Conservation (phyloP, 208 protist genomes). For the Kentomonas sorsogonicus region DNA sequence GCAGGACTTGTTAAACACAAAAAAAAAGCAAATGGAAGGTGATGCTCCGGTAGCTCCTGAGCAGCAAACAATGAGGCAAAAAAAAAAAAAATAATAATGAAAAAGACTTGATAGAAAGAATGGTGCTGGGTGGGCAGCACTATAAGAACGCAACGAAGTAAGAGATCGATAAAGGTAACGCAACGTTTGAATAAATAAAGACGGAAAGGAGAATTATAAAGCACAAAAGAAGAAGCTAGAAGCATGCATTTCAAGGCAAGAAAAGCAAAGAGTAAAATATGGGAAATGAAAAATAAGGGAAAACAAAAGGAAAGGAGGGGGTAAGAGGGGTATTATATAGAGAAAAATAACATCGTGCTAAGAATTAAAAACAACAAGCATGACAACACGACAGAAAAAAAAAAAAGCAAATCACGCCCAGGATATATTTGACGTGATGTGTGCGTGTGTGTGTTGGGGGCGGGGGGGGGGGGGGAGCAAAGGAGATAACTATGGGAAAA, state of each 20-base stretch:
- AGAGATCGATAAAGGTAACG: too few relatives aligned
- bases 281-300: neutral
- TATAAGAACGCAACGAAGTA: too few relatives aligned
- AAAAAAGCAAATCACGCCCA: neutral
- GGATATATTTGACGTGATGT: neutral
- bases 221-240: neutral
- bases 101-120: too few relatives aligned
- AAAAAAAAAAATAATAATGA: conserved; percentile 1
- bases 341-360: neutral
- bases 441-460: too few relatives aligned
- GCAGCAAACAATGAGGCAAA: too few relatives aligned
- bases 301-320: neutral
- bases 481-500: too few relatives aligned
- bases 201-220: neutral
- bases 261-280: neutral
- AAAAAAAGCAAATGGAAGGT: too few relatives aligned
- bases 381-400: neutral
- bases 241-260: neutral
- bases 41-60: too few relatives aligned
- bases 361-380: neutral
- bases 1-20: too few relatives aligned
- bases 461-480: too few relatives aligned
- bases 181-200: neutral
- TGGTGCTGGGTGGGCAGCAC: too few relatives aligned
- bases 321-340: neutral